Base-by-base conservation (phyloP, 805 yeast genomes). In the Ogataea trehalophila region DNA sequence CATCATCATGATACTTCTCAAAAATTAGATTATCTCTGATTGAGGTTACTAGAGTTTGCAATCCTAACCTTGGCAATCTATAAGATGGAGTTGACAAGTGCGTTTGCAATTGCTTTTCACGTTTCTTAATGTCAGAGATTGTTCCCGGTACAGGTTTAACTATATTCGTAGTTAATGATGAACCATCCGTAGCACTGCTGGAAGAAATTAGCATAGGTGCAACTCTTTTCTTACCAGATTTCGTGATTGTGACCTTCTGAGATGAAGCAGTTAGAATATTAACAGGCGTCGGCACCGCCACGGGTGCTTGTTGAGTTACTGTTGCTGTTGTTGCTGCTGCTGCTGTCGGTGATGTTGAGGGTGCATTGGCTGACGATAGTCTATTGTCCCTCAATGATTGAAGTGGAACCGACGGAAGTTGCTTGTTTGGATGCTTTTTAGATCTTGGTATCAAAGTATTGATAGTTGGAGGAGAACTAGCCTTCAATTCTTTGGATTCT, bases 181-280 rank as follows among this genome's bases (percentile, higher is more conserved):
- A 17, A 58, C 55, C 4, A 18, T 33, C 5, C 5, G 33, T 6
- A 18, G 29, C 11, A 37, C 7, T 11, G 33, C 38, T 7, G 33
- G 48, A 15, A 1, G 91, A 79, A 4, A 85, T 74, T 14, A 85
- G 63, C 20, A 81, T 71, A 5, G 94, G 95, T 0, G 87, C 77
- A 2, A 87, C 89, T 54, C 94, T 67, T 56, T 85, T 86, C 58
- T 80, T 81, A 4, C 94, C 94, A 36, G 84, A 83, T 56, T 87
- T 85, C 1, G 91, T 79, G 5, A 86, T 74, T 2, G 86, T 76
- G 1, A 83, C 75, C 47, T 75, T 67, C 66, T 81, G 76, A 62
- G 59, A 48, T 7, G 58, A 37, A 11, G 57, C 37, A 1, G 60
- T 55, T 16, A 56, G 41, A 1, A 45, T 39, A 42, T 59, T 58